Evolutionary conservation across 2,329 filamentous ascomycete genomes (phyloP).

Genomic region (Eurotiales sp.): DNA sequence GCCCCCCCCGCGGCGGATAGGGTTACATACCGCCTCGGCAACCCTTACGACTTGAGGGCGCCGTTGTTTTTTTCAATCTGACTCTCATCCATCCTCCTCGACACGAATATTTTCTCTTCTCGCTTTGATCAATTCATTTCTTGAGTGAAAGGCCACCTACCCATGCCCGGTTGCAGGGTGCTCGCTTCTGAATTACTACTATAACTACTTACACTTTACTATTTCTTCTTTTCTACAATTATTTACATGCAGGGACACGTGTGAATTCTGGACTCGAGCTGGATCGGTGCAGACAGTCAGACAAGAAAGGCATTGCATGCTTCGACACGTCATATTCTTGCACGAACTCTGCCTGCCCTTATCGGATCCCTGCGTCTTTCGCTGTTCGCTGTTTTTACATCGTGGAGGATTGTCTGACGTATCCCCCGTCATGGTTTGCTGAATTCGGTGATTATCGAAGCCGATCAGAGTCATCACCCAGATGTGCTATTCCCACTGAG

Average conservation of each 20-base stretch:
- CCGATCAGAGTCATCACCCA: neutral
- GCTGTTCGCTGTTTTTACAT: too few relatives aligned
- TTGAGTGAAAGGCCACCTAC: neutral
- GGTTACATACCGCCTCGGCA: neutral
- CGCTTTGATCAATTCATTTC: neutral
- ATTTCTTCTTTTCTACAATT: neutral
- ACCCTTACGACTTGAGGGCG: neutral
- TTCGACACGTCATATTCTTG: neutral
- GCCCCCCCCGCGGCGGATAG: neutral
- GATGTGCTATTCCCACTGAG: too few relatives aligned
- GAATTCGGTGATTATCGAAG: slow-evolving; percentile 1
- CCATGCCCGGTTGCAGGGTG: slow-evolving; percentile 8
- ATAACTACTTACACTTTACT: neutral
- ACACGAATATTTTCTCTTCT: neutral
- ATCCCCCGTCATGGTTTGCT: neutral
- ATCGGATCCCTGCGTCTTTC: too few relatives aligned
- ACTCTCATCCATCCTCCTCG: neutral
- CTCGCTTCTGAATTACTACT: neutral
- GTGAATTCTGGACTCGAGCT: neutral
- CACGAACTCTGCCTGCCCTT: neutral
- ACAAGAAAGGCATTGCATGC: too few relatives aligned
- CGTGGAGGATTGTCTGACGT: too few relatives aligned
- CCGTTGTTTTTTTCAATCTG: neutral
- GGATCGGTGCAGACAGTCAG: too few relatives aligned
- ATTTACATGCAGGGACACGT: neutral